Conservation (phyloP, 495 filamentous ascomycete species). For the Hyaloscypha hepaticicola region DNA sequence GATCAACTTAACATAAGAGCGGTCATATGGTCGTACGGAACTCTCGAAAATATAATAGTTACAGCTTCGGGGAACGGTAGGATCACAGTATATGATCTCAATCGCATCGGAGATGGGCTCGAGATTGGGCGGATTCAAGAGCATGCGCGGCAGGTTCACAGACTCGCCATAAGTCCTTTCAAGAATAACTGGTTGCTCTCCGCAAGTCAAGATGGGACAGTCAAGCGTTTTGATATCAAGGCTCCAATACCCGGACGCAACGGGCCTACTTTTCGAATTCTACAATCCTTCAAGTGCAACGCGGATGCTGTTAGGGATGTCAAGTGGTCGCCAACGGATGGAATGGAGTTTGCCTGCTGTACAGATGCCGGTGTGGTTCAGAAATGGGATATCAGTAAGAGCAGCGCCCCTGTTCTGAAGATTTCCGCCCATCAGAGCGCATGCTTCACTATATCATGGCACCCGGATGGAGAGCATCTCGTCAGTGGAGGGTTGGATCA, state of each 20-base stretch:
- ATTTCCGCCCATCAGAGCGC: conserved; percentile 82
- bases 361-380: conserved; percentile 79
- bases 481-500: conserved; percentile 81
- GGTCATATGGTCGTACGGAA: conserved; percentile 79
- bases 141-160: conserved; percentile 89
- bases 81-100: conserved; percentile 83
- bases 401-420: conserved; percentile 52
- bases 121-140: conserved; percentile 72
- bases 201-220: conserved; percentile 87
- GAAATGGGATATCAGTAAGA: conserved; percentile 55
- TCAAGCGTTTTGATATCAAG: conserved; percentile 61
- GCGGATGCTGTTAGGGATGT: conserved; percentile 83
- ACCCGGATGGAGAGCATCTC: conserved; percentile 89
- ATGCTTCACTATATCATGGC: conserved; percentile 88
- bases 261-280: conserved; percentile 43
- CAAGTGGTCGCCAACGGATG: conserved; percentile 85
- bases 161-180: conserved; percentile 85
- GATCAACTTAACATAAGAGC: conserved; percentile 81
- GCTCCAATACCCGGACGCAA: conserved; percentile 38
- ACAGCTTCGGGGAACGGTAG: conserved; percentile 85
- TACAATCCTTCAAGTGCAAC: conserved; percentile 49
- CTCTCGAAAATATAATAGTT: conserved; percentile 65
- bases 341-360: conserved; percentile 80
- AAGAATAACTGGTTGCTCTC: conserved; percentile 75
- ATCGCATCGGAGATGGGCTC: conserved; percentile 52